A percentile compares a stretch with the other conserved stretches of the same genome.
Evolutionary conservation across 2,329 filamentous ascomycete genomes (phyloP).

Genomic region (Endoconidiophora polonica): DNA sequence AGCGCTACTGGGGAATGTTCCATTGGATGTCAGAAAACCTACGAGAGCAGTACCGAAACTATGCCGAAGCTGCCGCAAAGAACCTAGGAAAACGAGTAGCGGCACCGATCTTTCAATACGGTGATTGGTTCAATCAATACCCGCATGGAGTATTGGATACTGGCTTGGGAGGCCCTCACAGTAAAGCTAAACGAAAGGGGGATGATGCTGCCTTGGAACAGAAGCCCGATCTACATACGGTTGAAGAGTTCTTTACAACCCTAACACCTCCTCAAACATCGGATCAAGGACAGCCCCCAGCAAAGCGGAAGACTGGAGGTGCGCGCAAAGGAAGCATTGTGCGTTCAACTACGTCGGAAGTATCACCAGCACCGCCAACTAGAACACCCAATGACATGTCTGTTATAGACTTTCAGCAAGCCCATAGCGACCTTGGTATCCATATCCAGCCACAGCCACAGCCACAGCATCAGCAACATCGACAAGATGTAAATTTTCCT

Average conservation of each 20-base stretch:
- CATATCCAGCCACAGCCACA: constrained; percentile 14
- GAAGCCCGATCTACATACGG: constrained; percentile 77
- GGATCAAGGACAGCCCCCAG: constrained; percentile 19
- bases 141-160: constrained; percentile 76
- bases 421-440: too few species aligned
- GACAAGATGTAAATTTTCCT: constrained; percentile 25
- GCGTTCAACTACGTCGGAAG: too few species aligned
- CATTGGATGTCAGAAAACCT: constrained; percentile 91
- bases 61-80: constrained; percentile 62
- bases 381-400: too few species aligned
- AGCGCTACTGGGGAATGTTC: constrained; percentile 97
- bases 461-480: constrained; percentile 13
- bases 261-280: constrained; percentile 47
- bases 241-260: constrained; percentile 84
- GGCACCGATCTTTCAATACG: constrained; percentile 60
- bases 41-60: constrained; percentile 71
- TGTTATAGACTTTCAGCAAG: too few species aligned
- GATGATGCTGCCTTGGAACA: constrained; percentile 83
- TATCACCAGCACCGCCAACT: too few species aligned
- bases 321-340: neutral
- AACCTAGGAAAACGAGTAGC: constrained; percentile 23
- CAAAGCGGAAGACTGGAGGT: constrained; percentile 22
- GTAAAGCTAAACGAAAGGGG: constrained; percentile 56
- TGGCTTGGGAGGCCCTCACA: constrained; percentile 64
- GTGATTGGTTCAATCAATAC: constrained; percentile 93